phyloP scores from a whole-genome alignment of 1,284 basidiomycete genomes.

The Cutaneotrichosporon mucoides region DNA sequence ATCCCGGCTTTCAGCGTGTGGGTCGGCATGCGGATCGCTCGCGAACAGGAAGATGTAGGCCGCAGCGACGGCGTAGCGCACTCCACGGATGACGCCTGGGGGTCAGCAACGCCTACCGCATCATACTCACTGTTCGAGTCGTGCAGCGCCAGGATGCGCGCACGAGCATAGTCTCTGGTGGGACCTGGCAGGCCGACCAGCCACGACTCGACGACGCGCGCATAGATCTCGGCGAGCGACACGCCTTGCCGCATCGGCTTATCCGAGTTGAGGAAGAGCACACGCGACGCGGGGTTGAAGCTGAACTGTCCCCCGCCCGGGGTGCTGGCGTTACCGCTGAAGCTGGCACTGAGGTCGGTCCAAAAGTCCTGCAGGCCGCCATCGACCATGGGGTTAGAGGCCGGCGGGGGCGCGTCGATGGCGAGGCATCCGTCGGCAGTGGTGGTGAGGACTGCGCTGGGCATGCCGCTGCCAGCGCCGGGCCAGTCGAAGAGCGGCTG shows the following conservation, averaged over 20 bases:
- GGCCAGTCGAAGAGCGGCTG: slow-evolving; percentile 11
- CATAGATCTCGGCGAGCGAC: slow-evolving; percentile 30
- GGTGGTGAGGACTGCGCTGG: slow-evolving; percentile 17
- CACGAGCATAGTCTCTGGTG: slow-evolving; percentile 24
- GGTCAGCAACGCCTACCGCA: background rate
- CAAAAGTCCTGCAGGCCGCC: slow-evolving; percentile 15
- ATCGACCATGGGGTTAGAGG: slow-evolving; percentile 5
- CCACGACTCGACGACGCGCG: slow-evolving; percentile 33
- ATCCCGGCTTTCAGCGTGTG: background rate
- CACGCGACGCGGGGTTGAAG: slow-evolving; percentile 11
- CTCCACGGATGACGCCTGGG: slow-evolving; percentile 26
- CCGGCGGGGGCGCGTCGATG: slow-evolving; percentile 8
- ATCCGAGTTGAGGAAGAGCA: slow-evolving; percentile 21
- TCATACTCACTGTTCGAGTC: slow-evolving; percentile 22
- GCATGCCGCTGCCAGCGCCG: background rate
- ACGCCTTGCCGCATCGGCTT: slow-evolving; percentile 28
- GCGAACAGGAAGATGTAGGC: slow-evolving; percentile 33
- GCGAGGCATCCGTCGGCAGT: slow-evolving; percentile 15
- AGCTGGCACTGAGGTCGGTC: slow-evolving; percentile 15
- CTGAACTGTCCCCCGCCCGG: background rate
- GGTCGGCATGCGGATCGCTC: background rate
- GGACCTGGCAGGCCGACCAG: slow-evolving; percentile 27
- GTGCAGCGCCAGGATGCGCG: slow-evolving; percentile 26
- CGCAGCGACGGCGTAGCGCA: slow-evolving; percentile 27
- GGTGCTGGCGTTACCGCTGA: background rate